Base-by-base conservation (phyloP, 1,284 basidiomycete species). In the Papiliotrema fonsecae region DNA sequence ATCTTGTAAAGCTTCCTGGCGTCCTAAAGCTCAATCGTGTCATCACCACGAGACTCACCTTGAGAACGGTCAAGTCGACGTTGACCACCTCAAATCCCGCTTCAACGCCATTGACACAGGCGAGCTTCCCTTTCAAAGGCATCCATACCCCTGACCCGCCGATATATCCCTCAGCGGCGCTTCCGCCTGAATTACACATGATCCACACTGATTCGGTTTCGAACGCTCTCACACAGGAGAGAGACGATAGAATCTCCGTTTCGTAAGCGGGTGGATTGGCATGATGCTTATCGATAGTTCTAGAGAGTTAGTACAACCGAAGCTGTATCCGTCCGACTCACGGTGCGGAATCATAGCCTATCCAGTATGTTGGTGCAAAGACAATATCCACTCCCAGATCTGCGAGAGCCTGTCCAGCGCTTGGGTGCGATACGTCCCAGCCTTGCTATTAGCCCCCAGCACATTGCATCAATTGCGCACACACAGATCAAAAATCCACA, bases 361-460 rank as follows among this genome's bases (percentile, higher is more conserved):
- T 55, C 73, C 73, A 73, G 55, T 70, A 75, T 0, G 70, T 72
- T n/a, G 72, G 70, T 9, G 63, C 67, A 42, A 73, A 62, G 43
- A 75, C 62, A 28, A 75, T 57, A 34, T 68, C 61, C 6, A 60
- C 72, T 13, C 69, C 70, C 50, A 60, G 58, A 44, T 65, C 57
- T 6, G 65, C 61, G 1, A 75, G 55, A 3, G 32, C 39, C 42
- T 67, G 65, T 3, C 62, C 64, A 5, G 65, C 63, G 3, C 52
- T 49, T 1, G 70, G 66, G 48, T 73, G 69, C 6, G 70, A 68
- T 35, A 71, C 51, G 50, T 75, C 73, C 71, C 73, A 75, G 70
- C n/a, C n/a, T n/a, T n/a, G n/a, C n/a, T n/a, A n/a, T n/a, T n/a
- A n/a, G n/a, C n/a, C n/a, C n/a, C n/a, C n/a, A n/a, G n/a, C n/a